Evolutionary conservation across 2,329 filamentous ascomycete species (phyloP).

Genomic region (Cladosporium sp.): DNA sequence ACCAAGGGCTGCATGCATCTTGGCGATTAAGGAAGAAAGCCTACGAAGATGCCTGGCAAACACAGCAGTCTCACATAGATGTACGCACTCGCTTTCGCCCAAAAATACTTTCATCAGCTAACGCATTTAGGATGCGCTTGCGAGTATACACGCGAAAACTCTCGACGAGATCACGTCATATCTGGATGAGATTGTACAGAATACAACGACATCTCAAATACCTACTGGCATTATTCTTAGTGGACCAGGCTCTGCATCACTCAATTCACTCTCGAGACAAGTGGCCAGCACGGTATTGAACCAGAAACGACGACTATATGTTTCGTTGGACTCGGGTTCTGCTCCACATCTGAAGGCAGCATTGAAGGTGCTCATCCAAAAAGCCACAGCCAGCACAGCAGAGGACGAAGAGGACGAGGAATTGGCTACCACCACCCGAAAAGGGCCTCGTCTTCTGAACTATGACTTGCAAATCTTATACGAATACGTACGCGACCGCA

Average conservation of each 20-base stretch:
- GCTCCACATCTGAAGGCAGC: slow-evolving; percentile 69
- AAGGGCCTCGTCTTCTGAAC: slow-evolving; percentile 65
- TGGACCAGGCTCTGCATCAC: slow-evolving; percentile 73
- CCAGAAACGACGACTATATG: slow-evolving; percentile 50
- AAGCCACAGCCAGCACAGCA: slow-evolving; percentile 50
- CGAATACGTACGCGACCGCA: slow-evolving; percentile 53
- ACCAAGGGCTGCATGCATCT: slow-evolving; percentile 32
- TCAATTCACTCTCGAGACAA: slow-evolving; percentile 66
- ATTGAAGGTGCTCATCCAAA: slow-evolving; percentile 69
- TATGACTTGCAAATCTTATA: slow-evolving; percentile 73
- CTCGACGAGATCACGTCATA: slow-evolving; percentile 27
- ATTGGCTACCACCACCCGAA: slow-evolving; percentile 34
- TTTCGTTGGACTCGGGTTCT: slow-evolving; percentile 65
- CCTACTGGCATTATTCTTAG: slow-evolving; percentile 58
- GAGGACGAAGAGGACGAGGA: slow-evolving; percentile 38
- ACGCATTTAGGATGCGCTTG: slow-evolving; percentile 23
- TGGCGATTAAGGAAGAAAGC: slow-evolving; percentile 52
- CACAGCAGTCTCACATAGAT: slow-evolving; percentile 61
- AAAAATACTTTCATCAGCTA: slow-evolving; percentile 36
- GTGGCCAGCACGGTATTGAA: slow-evolving; percentile 49
- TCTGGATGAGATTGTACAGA: slow-evolving; percentile 14
- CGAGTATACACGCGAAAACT: slow-evolving; percentile 27
- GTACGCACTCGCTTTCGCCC: slow-evolving; percentile 33
- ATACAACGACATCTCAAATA: slow-evolving; percentile 9
- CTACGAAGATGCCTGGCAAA: slow-evolving; percentile 62